Evolutionary conservation across 2,329 filamentous ascomycete species (phyloP), one percentile per base, ranked within the genome.

Genomic region (Penicillium paneum): DNA sequence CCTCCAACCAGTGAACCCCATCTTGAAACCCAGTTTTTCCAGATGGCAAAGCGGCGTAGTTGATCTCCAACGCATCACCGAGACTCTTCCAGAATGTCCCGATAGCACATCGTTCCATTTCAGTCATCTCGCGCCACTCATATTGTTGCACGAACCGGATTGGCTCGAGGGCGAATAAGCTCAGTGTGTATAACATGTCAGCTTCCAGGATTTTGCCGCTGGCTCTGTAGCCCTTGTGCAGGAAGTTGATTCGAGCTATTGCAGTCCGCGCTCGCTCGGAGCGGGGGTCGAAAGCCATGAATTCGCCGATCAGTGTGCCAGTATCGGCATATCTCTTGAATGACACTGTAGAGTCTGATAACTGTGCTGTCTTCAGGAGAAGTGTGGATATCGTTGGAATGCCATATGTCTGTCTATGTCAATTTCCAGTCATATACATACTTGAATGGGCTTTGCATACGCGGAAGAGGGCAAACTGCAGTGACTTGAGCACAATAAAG

Each of bases 11-110:
- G 3, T 81, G 72, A 29, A 82, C 61, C 2, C 81, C 79, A 57
- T 82, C 78, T 4, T 67, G 66, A 61, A 78, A 82, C 0, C 74
- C 76, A 1, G 58, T 64, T 19, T 64, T 60, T 2, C 57, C 63
- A 0, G 74, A 78, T 0, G 75, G 76, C 8, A 84, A 68, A 1
- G 51, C 61, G 0, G 68, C 68, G 42, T 75, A 82, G 3, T 73
- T 71, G 50, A 91, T 89, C 0, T 77, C 80, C 83, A 91, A 87
- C 55, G 83, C 82, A 61, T 90, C 85, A 4, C 87, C 88, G 8
- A 91, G 74, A 53, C 78, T 78, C 69, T 88, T 89, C 88, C 87
- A 91, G 65, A 88, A 83, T 0, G 82, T 84, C 12, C 82, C 84
- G 21, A 86, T 69, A 0, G 87, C 87, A 56, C 85, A 88, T 5